Conservation (phyloP, 352 stramenopile species). For the Phytophthora boehmeriae region DNA sequence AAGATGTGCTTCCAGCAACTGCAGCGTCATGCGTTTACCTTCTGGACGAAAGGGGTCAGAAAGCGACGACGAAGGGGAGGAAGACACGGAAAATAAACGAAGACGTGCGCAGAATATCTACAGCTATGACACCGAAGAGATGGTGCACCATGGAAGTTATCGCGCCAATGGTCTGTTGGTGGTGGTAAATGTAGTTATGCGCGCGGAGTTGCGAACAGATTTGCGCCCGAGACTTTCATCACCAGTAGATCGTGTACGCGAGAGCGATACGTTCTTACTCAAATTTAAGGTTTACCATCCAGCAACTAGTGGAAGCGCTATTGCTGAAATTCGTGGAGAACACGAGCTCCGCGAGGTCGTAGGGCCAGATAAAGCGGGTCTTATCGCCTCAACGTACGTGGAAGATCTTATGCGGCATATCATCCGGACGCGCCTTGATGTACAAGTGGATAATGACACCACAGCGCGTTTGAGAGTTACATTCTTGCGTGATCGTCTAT, state of each 20-base stretch:
- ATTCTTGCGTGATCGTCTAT: constrained; percentile 67
- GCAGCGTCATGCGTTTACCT: constrained; percentile 54
- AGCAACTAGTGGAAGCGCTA: constrained; percentile 34
- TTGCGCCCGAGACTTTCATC: constrained; percentile 21
- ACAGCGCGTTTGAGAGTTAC: constrained; percentile 28
- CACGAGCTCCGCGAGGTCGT: constrained; percentile 68
- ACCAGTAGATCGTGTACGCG: constrained; percentile 50
- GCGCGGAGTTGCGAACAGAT: constrained; percentile 39
- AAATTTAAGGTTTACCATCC: constrained; percentile 69
- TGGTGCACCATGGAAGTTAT: constrained; percentile 65
- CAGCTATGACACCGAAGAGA: constrained; percentile 61
- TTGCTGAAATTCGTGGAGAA: constrained; percentile 38
- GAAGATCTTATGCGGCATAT: constrained; percentile 63
- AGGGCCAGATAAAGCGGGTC: constrained; percentile 45
- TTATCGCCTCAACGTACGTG: constrained; percentile 48
- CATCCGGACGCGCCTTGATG: constrained; percentile 46
- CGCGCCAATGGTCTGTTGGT: constrained; percentile 61
- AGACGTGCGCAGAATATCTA: constrained; percentile 26
- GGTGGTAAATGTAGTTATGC: constrained; percentile 61
- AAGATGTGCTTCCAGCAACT: neutral
- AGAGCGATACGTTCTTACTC: constrained; percentile 63
- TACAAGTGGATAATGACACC: constrained; percentile 11
- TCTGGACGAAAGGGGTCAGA: constrained; percentile 40
- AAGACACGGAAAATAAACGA: neutral
- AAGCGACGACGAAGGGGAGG: constrained; percentile 21